These are phyloP conservation scores for Ustilago sp. DNA, from an alignment of 1,284 basidiomycete genomes.

Conservation along the genomic window DNA sequence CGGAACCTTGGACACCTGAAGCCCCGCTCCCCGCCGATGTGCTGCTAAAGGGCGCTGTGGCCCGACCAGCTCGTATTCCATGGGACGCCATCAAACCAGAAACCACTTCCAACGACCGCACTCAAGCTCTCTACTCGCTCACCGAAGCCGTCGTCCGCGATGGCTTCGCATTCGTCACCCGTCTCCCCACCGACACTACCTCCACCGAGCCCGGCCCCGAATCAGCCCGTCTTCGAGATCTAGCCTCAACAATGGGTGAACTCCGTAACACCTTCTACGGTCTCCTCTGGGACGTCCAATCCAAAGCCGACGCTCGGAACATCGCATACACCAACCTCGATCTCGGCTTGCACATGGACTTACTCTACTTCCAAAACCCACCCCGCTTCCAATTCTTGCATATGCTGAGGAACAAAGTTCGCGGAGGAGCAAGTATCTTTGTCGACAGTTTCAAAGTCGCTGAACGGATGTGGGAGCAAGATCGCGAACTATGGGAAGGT, in stretches of 20 bases:
- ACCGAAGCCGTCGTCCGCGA: constrained; percentile 70
- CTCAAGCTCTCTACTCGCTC: constrained; percentile 60
- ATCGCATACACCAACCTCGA: constrained; percentile 94
- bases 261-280: constrained; percentile 92
- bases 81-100: constrained; percentile 43
- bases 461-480: constrained; percentile 73
- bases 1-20: constrained; percentile 40
- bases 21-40: constrained; percentile 10
- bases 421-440: constrained; percentile 87
- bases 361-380: constrained; percentile 72
- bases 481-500: constrained; percentile 75
- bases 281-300: constrained; percentile 86
- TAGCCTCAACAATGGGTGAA: constrained; percentile 74
- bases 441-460: constrained; percentile 84
- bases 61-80: constrained; percentile 74
- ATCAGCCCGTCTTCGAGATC: constrained; percentile 44
- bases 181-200: constrained; percentile 74
- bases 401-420: constrained; percentile 78
- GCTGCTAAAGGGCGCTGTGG: constrained; percentile 39
- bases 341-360: constrained; percentile 90
- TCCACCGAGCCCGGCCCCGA: constrained; percentile 31
- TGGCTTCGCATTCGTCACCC: constrained; percentile 73
- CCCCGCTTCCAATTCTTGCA: constrained; percentile 93
- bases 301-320: constrained; percentile 78
- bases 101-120: constrained; percentile 13